Evolutionary conservation across 257 asterid genomes (phyloP).

Genomic region (Nyctanthes arbortristis): DNA sequence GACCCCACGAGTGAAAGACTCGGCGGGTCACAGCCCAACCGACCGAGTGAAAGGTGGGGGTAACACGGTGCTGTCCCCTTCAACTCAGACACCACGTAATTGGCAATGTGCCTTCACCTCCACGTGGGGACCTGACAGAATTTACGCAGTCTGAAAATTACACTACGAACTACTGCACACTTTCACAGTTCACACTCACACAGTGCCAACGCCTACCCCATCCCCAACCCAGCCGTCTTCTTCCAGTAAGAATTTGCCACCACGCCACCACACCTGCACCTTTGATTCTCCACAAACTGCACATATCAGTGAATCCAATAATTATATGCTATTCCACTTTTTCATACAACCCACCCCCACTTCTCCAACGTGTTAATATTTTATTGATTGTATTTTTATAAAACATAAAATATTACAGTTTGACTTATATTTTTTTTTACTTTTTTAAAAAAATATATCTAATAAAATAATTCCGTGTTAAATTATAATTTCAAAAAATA

Average conservation of each 20-base stretch:
- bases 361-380: no score
- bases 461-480: no score
- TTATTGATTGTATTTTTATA: no score
- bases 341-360: no score
- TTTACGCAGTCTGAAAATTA: neutral
- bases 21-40: slow-evolving; percentile 4
- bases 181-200: neutral
- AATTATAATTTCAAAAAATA: no score
- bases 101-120: neutral
- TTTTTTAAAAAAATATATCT: no score
- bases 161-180: no score
- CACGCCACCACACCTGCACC: neutral
- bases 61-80: neutral
- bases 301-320: no score
- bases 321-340: no score
- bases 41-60: no score
- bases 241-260: neutral
- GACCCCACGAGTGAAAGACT: neutral
- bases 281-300: neutral
- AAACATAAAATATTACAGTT: no score
- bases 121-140: neutral
- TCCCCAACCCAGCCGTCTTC: neutral
- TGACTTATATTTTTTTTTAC: no score
- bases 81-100: slow-evolving; percentile 2
- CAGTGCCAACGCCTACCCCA: neutral